These are phyloP conservation scores for Mycena citricolor DNA, from an alignment of 1,284 basidiomycete species.

Conservation along the genomic window DNA sequence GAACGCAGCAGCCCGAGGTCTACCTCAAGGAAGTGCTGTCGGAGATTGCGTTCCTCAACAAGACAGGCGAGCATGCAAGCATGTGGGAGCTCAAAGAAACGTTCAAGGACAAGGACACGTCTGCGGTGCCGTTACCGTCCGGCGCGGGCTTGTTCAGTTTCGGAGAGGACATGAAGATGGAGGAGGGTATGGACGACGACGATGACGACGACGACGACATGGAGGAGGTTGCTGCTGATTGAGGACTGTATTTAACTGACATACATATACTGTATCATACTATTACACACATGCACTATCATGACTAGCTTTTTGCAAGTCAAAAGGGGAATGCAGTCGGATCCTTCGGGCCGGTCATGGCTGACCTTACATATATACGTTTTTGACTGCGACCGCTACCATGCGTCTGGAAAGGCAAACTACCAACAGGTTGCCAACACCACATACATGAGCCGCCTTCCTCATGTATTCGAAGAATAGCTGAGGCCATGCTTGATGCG, in stretches of 20 bases:
- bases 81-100: conserved; percentile 69
- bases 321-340: too few relatives aligned
- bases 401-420: too few relatives aligned
- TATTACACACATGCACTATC: too few relatives aligned
- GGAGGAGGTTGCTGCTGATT: conserved; percentile 51
- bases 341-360: too few relatives aligned
- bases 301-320: too few relatives aligned
- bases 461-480: too few relatives aligned
- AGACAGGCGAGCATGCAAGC: conserved; percentile 74
- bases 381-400: too few relatives aligned
- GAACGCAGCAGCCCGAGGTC: conserved; percentile 87
- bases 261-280: conserved; percentile 8
- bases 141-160: conserved; percentile 8
- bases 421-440: too few relatives aligned
- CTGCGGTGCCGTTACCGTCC: conserved; percentile 14
- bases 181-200: conserved; percentile 42
- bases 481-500: conserved; percentile 40
- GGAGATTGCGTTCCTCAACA: conserved; percentile 81
- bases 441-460: too few relatives aligned
- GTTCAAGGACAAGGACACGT: conserved; percentile 48
- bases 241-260: conserved; percentile 4
- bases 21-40: conserved; percentile 87
- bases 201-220: conserved; percentile 52
- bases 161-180: conserved; percentile 40
- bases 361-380: too few relatives aligned